Evolutionary conservation across 164 flowering plant species (phyloP).

Genomic region (Vitis cinerea): DNA sequence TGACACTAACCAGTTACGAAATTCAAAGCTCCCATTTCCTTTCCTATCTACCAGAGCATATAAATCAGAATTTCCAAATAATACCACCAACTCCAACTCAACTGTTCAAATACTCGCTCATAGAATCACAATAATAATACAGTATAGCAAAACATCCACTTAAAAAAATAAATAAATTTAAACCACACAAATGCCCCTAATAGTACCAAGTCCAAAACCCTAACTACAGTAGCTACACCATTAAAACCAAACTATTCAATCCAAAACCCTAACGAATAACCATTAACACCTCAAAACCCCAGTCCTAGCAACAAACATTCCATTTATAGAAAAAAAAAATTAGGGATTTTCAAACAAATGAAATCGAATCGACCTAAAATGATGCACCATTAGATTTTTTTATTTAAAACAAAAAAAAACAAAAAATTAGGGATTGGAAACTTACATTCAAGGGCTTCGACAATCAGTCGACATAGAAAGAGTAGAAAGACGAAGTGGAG

Average conservation of each 20-base stretch:
- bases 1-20: no score
- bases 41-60: no score
- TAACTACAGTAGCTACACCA: not conserved
- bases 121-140: no score
- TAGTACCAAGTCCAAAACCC: not conserved
- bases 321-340: not conserved
- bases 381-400: not conserved
- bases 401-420: no score
- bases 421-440: not conserved
- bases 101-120: no score
- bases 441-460: constrained; percentile 2
- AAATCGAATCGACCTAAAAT: not conserved
- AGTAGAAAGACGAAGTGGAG: no score
- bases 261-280: not conserved
- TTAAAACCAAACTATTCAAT: not conserved
- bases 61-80: not conserved
- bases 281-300: not conserved
- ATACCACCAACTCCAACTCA: not conserved
- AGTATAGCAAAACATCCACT: no score
- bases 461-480: no score
- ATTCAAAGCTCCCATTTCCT: no score
- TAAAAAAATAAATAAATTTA: no score
- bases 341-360: constrained; percentile 3
- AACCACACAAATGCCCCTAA: no score
- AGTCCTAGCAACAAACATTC: not conserved